A percentile compares a stretch with the other conserved stretches of the same genome.
Evolutionary conservation across 306 rosid genomes (phyloP).

Genomic region (Malus sylvestris): DNA sequence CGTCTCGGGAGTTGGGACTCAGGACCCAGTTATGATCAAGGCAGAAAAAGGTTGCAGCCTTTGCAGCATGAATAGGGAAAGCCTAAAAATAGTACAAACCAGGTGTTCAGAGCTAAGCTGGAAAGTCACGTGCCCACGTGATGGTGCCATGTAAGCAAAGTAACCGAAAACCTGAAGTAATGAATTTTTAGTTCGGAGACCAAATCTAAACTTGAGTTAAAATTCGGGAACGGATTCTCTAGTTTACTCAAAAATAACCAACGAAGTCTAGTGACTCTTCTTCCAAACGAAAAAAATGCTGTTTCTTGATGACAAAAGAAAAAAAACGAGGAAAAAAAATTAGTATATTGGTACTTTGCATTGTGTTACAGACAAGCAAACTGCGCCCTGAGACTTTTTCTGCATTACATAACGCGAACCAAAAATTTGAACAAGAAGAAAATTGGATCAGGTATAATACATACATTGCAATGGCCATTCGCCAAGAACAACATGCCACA

Average conservation of each 20-base stretch:
- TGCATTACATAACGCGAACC: background rate
- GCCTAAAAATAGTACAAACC: background rate
- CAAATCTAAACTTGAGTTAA: too few species aligned
- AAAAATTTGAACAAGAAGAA: background rate
- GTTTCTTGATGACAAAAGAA: background rate
- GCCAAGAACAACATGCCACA: conserved; percentile 1
- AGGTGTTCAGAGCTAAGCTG: background rate
- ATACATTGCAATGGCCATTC: background rate
- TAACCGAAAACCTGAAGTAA: too few species aligned
- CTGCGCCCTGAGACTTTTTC: background rate
- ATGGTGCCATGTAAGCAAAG: too few species aligned
- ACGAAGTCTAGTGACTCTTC: background rate
- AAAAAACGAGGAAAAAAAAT: background rate
- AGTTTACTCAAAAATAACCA: too few species aligned
- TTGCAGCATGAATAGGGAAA: background rate
- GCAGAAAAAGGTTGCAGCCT: background rate
- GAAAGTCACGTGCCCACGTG: background rate
- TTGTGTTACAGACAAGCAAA: conserved; percentile 10
- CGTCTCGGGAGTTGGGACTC: too few species aligned
- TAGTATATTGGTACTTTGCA: background rate
- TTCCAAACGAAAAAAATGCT: too few species aligned
- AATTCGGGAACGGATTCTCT: too few species aligned
- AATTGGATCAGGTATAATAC: background rate
- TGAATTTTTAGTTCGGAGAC: too few species aligned
- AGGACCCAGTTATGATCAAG: background rate